Base-by-base conservation (phyloP, 768 basidiomycete species). In the Harrya chromipes region DNA sequence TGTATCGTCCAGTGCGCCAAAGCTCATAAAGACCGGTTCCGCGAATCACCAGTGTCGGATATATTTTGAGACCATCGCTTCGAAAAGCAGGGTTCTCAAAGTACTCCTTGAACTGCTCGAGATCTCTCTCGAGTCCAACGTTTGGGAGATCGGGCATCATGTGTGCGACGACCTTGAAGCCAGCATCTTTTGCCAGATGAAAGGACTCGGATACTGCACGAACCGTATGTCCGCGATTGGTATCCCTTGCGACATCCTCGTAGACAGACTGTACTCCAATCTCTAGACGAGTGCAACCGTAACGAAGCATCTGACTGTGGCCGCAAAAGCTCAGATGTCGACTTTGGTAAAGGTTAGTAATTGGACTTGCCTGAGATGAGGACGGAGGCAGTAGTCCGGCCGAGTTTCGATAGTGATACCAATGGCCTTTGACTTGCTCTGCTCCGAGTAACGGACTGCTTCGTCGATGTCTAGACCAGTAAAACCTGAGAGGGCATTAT, bases 121-220 rank as follows among this genome's bases (percentile, higher is more conserved):
- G 81, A 69, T 99, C 97, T 49, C 97, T 83, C 72, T 98, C 97
- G 51, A 95, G 79, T 29, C 97, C 97, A 49, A 98, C 91, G 65
- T 99, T 99, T 9, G 95, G 95, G 9, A 98, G 80, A 68, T 99
- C 95, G 13, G 94, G 94, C 94, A 99, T 99, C 97, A 98, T 98
- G 66, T 99, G 97, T 17, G 94, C 94, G 24, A 99, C 97, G 47
- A 99, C 94, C 71, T 99, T 99, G 85, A 97, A 99, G 4, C 97
- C 97, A 2, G 95, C 97, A 61, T 99, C 95, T 68, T 99, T 99
- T 17, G 94, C 87, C 60, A 99, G 83, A 63, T 98, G 95, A 72
- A 99, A 99, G 12, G 88, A 90, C 68, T 99, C 95, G 40, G 90
- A 85, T 46, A 97, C 95, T 9, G 95, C 92, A 46, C 92, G 92